Percentiles rank a stretch among this genome's conserved stretches.
These are phyloP conservation scores for Penicillium vulpinum DNA, from an alignment of 2,329 filamentous ascomycete species.

Conservation along the genomic window DNA sequence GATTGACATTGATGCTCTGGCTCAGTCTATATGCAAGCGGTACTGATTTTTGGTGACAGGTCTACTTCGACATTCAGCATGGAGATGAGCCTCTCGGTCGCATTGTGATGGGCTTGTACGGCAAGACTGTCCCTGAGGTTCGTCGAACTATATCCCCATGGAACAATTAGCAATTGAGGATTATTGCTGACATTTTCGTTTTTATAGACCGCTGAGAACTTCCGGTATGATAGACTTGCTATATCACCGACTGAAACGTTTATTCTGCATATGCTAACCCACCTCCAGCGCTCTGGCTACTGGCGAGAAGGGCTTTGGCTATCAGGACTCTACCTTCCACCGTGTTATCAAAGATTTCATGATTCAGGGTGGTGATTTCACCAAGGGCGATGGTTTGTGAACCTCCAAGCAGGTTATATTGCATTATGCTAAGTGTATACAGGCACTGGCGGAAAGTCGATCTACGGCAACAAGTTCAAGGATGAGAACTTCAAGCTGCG, in stretches of 20 bases:
- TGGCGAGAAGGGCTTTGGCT: slow-evolving; percentile 67
- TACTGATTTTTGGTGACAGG: slow-evolving; percentile 39
- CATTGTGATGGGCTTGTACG: slow-evolving; percentile 65
- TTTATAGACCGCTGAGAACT: slow-evolving; percentile 62
- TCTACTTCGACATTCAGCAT: slow-evolving; percentile 67
- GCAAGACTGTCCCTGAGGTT: slow-evolving; percentile 67
- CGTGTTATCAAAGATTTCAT: slow-evolving; percentile 70
- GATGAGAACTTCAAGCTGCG: slow-evolving; percentile 73
- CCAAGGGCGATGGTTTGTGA: slow-evolving; percentile 56
- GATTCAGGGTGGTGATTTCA: slow-evolving; percentile 71
- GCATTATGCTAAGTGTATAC: slow-evolving; percentile 10
- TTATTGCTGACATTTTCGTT: slow-evolving; percentile 15
- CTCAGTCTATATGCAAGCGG: background rate
- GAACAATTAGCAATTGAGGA: slow-evolving; percentile 3
- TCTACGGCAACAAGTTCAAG: slow-evolving; percentile 66
- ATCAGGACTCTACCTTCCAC: slow-evolving; percentile 67
- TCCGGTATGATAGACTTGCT: slow-evolving; percentile 47
- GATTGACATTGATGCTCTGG: slow-evolving; percentile 20
- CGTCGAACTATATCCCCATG: slow-evolving; percentile 13
- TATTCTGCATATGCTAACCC: slow-evolving; percentile 10
- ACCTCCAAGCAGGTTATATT: background rate
- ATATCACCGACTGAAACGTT: background rate
- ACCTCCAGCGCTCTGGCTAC: slow-evolving; percentile 57
- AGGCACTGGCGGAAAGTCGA: slow-evolving; percentile 67
- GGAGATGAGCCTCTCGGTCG: slow-evolving; percentile 62